These are phyloP conservation scores for Pseudocercospora vitis DNA, from an alignment of 2,329 filamentous ascomycete species.

Conservation along the genomic window DNA sequence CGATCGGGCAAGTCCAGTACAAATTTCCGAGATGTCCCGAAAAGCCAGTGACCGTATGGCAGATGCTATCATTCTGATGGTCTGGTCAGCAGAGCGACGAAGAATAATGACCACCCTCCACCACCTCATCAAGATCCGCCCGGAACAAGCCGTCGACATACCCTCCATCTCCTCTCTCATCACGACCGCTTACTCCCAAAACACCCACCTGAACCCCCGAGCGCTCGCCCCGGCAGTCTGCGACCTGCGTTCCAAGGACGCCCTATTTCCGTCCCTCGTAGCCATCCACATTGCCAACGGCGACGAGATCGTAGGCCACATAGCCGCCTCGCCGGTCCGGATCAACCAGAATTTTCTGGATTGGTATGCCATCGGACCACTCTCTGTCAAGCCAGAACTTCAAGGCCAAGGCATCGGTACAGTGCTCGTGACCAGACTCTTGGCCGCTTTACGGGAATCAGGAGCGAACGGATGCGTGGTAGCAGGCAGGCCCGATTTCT, in stretches of 20 bases:
- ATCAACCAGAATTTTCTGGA: background rate
- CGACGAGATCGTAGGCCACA: conserved; percentile 6
- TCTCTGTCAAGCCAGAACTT: conserved; percentile 3
- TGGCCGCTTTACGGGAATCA: background rate
- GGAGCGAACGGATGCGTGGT: conserved; percentile 12
- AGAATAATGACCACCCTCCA: background rate
- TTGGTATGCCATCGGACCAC: conserved; percentile 11
- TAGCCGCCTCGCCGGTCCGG: conserved; percentile 10
- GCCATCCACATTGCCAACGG: background rate
- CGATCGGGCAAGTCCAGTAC: conserved; percentile 23
- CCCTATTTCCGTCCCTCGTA: background rate
- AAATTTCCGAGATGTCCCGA: conserved; percentile 25
- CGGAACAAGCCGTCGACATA: background rate
- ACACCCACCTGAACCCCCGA: background rate
- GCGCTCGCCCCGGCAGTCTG: background rate
- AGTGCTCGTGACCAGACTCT: background rate
- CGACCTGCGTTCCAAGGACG: background rate
- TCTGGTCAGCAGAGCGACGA: background rate
- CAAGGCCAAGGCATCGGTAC: conserved; percentile 13
- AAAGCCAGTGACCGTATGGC: conserved; percentile 20
- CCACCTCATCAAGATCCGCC: background rate
- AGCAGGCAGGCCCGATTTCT: conserved; percentile 11
- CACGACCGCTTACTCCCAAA: background rate
- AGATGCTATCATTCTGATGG: background rate
- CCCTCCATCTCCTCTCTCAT: background rate